These are phyloP conservation scores for Claviceps sp. DNA, from an alignment of 2,329 filamentous ascomycete species.

Conservation along the genomic window DNA sequence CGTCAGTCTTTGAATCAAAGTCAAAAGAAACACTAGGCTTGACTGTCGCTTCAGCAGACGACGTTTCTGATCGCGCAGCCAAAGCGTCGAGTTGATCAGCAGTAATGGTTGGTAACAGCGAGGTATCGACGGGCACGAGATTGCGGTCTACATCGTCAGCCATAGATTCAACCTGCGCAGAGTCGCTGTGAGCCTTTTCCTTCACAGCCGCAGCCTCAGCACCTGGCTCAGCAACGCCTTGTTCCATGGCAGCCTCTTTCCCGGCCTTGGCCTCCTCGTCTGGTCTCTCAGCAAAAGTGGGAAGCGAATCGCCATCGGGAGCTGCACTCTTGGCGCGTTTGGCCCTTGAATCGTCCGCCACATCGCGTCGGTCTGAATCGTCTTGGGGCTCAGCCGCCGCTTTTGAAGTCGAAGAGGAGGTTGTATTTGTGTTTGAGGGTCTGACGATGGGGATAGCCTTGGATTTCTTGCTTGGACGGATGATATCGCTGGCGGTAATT, in stretches of 20 bases:
- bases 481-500: conserved; percentile 44
- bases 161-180: conserved; percentile 9
- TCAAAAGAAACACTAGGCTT: conserved; percentile 43
- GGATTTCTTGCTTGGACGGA: conserved; percentile 55
- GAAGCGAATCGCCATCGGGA: conserved; percentile 58
- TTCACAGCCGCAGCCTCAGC: neutral
- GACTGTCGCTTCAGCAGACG: conserved; percentile 32
- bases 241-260: neutral
- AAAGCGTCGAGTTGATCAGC: conserved; percentile 42
- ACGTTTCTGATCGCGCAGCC: conserved; percentile 38
- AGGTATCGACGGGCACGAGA: conserved; percentile 30
- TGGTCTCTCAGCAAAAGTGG: conserved; percentile 54
- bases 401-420: conserved; percentile 19
- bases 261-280: conserved; percentile 9
- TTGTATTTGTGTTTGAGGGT: conserved; percentile 37
- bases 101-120: conserved; percentile 38
- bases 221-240: neutral
- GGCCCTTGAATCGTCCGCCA: conserved; percentile 51
- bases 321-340: conserved; percentile 60
- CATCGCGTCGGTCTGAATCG: conserved; percentile 38
- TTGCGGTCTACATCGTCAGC: conserved; percentile 27
- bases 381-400: conserved; percentile 13
- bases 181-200: neutral
- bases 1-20: conserved; percentile 36
- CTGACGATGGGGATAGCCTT: conserved; percentile 75